Evolutionary conservation across 208 protist species (phyloP), one percentile per base, ranked within the genome.

Genomic region (Crithidia brevicula): DNA sequence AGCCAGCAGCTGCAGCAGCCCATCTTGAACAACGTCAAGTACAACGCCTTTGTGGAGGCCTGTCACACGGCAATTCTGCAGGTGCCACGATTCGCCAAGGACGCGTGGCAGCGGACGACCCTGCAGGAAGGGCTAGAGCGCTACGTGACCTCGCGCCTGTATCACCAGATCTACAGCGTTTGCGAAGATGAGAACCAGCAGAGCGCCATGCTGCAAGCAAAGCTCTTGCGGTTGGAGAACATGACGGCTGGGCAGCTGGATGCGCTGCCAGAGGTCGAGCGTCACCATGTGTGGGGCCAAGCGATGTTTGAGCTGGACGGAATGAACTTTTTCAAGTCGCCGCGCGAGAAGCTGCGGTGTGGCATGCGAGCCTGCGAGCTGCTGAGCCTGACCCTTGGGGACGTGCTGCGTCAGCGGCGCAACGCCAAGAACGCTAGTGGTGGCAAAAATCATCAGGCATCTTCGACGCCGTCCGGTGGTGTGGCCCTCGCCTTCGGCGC

Each of bases 291-390:
- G n/a, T 95, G 90, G 88, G 77, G 75, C 3, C 81, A 88, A 63
- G 85, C 85, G 22, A 92, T 95, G 85, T 85, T 91, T 42, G 90
- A 93, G 52, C 57, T 93, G 22, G 85, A 95, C 36, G 90, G 71
- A n/a, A 95, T 95, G 87, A 86, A 92, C 58, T 85, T 91, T 58
- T 95, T 95, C 65, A 84, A 85, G 40, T 87, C 90, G 1, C 90
- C 90, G 8, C 70, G 83, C 20, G 85, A 93, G 27, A 95, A 95
- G 60, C 71, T 95, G 23, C 75, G 79, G 9, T 93, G 90, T 47
- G 74, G 71, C 1, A 82, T 95, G 75, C 84, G 87, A 8, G 73
- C 87, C 42, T 89, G 77, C 56, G 74, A 83, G 42, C 33, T 89
- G 45, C 66, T 95, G 13, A 77, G 80, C 49, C 67, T 84, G 18